phyloP scores from a whole-genome alignment of 2,329 filamentous ascomycete genomes.

The Byssoonygena ceratinophila region DNA sequence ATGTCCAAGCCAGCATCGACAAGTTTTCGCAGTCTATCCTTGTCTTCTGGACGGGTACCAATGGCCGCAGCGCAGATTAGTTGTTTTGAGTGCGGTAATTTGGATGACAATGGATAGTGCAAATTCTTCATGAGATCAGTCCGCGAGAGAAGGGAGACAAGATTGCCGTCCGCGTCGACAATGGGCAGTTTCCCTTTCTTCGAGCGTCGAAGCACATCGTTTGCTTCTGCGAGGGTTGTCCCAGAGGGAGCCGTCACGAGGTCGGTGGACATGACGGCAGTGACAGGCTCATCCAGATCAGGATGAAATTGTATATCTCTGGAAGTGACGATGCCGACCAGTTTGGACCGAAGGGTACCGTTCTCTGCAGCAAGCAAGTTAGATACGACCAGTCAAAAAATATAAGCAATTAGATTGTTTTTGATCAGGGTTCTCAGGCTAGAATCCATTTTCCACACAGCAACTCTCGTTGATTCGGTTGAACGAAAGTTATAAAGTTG shows the following conservation, averaged over 20 bases:
- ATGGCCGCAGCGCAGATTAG: slow-evolving; percentile 91
- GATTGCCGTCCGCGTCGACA: slow-evolving; percentile 69
- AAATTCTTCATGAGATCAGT: slow-evolving; percentile 98
- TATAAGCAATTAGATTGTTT: slow-evolving; percentile 15
- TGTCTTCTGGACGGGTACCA: slow-evolving; percentile 89
- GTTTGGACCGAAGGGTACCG: slow-evolving; percentile 87
- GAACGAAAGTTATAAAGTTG: slow-evolving; percentile 98
- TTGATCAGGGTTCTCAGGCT: slow-evolving; percentile 36
- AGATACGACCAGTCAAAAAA: not conserved
- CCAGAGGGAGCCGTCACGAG: slow-evolving; percentile 78
- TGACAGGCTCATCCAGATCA: slow-evolving; percentile 59
- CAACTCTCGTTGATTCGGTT: slow-evolving; percentile 83
- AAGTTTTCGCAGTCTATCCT: slow-evolving; percentile 70
- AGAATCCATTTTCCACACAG: slow-evolving; percentile 64
- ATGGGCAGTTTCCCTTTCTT: slow-evolving; percentile 99
- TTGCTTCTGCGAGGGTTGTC: slow-evolving; percentile 77
- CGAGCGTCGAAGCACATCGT: slow-evolving; percentile 82
- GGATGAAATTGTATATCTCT: slow-evolving; percentile 96
- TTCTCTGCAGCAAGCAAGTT: slow-evolving; percentile 50
- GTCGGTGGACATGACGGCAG: slow-evolving; percentile 89
- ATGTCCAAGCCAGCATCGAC: slow-evolving; percentile 93
- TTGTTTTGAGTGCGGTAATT: slow-evolving; percentile 94
- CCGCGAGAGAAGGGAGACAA: slow-evolving; percentile 83
- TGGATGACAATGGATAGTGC: slow-evolving; percentile 90
- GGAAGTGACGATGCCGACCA: slow-evolving; percentile 94